Conservation (phyloP, 331 rosid species). For the Rhamnella rubrinervis region DNA sequence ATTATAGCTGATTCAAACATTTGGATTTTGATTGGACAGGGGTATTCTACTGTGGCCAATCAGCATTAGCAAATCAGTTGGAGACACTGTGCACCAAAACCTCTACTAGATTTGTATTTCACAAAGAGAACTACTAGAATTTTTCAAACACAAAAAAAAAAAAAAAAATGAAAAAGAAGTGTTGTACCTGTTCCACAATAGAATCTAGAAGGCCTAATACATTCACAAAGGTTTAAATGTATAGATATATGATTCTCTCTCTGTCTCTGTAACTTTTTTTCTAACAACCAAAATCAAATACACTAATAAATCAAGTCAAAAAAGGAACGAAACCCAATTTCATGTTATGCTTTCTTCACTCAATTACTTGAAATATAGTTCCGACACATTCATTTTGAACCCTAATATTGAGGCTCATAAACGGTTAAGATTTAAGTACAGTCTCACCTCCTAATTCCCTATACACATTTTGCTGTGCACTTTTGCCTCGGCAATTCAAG, state of each 20-base stretch:
- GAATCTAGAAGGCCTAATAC: slow-evolving; percentile 16
- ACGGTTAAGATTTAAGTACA: too few relatives aligned
- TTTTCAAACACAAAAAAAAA: background rate
- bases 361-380: too few relatives aligned
- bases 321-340: too few relatives aligned
- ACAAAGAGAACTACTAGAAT: slow-evolving; percentile 70
- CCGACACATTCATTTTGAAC: too few relatives aligned
- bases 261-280: too few relatives aligned
- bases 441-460: background rate
- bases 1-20: slow-evolving; percentile 8
- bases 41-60: slow-evolving; percentile 86
- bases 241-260: too few relatives aligned
- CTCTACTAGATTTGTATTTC: slow-evolving; percentile 78
- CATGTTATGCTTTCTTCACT: too few relatives aligned
- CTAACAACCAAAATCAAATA: too few relatives aligned
- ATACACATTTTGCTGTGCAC: too few relatives aligned
- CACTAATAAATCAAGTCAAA: too few relatives aligned
- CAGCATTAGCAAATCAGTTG: slow-evolving; percentile 60
- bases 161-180: background rate
- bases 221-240: slow-evolving; percentile 8
- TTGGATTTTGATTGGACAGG: slow-evolving; percentile 48
- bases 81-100: slow-evolving; percentile 72
- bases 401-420: too few relatives aligned
- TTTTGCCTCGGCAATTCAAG: too few relatives aligned
- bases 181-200: slow-evolving; percentile 31